Conservation (phyloP, 805 yeast genomes). For the Hanseniaspora meyeri region DNA sequence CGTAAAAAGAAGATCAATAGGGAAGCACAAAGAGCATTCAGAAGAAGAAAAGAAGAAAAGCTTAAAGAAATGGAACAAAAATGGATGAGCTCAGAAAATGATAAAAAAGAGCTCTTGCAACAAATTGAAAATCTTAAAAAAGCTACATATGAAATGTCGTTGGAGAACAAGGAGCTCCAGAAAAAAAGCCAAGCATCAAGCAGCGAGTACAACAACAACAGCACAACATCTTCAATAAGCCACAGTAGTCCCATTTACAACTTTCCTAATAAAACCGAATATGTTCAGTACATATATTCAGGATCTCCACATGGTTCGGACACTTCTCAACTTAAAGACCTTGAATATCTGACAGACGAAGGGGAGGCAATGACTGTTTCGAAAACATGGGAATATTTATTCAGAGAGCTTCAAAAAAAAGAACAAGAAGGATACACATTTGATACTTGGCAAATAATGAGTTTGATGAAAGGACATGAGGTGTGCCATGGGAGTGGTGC, state of each 20-base stretch:
- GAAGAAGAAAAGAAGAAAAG: conserved; percentile 67
- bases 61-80: conserved; percentile 54
- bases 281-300: conserved; percentile 19
- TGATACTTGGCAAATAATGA: conserved; percentile 50
- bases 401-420: conserved; percentile 35
- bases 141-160: conserved; percentile 43
- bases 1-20: conserved; percentile 69
- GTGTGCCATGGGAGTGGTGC: conserved; percentile 66
- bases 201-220: not conserved
- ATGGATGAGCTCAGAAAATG: conserved; percentile 45
- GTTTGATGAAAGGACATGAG: conserved; percentile 50
- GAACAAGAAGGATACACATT: conserved; percentile 25
- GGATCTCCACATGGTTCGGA: not conserved
- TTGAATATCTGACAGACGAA: conserved; percentile 21
- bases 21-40: conserved; percentile 78
- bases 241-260: conserved; percentile 17
- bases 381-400: conserved; percentile 75
- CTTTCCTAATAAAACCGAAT: conserved; percentile 25
- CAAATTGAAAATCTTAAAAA: conserved; percentile 42
- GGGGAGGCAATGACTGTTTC: conserved; percentile 51
- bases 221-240: not conserved
- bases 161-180: conserved; percentile 50
- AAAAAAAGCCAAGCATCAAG: conserved; percentile 10
- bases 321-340: conserved; percentile 16
- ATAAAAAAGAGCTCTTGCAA: conserved; percentile 40